A percentile compares a stretch with the other conserved stretches of the same genome.
These are phyloP conservation scores for Zoysia pacifica DNA, from an alignment of 176 grass and related monocot species.

Conservation along the genomic window DNA sequence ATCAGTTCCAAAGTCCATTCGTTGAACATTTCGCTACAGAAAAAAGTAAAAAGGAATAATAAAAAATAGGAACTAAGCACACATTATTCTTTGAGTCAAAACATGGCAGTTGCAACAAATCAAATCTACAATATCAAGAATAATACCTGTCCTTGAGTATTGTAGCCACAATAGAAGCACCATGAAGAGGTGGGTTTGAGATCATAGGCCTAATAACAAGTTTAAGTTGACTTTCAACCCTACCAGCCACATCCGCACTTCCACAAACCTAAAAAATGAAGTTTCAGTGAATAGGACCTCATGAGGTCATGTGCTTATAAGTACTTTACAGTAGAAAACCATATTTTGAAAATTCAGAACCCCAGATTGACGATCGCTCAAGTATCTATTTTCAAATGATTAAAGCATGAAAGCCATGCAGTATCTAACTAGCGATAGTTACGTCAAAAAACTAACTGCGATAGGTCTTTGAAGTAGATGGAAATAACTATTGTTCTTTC, in stretches of 20 bases:
- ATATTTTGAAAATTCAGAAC: not conserved
- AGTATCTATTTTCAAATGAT: conserved; percentile 11
- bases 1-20: conserved; percentile 98
- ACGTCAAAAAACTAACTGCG: not conserved
- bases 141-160: conserved; percentile 79
- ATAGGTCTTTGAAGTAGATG: not conserved
- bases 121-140: conserved; percentile 19
- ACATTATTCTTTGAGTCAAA: conserved; percentile 14
- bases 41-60: conserved; percentile 14
- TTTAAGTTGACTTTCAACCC: conserved; percentile 98
- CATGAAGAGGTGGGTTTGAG: conserved; percentile 96
- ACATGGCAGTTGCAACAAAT: not conserved
- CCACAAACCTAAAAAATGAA: conserved; percentile 74
- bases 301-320: not conserved
- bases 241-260: conserved; percentile 73
- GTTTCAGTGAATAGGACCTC: conserved; percentile 16
- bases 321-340: not conserved
- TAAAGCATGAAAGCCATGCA: not conserved
- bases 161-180: conserved; percentile 91
- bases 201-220: conserved; percentile 99
- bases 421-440: not conserved
- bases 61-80: conserved; percentile 32
- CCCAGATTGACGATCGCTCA: not conserved
- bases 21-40: conserved; percentile 67
- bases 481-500: not conserved